Conservation (phyloP, 2,329 filamentous ascomycete species). For the Fusarium pseudocircinatum region DNA sequence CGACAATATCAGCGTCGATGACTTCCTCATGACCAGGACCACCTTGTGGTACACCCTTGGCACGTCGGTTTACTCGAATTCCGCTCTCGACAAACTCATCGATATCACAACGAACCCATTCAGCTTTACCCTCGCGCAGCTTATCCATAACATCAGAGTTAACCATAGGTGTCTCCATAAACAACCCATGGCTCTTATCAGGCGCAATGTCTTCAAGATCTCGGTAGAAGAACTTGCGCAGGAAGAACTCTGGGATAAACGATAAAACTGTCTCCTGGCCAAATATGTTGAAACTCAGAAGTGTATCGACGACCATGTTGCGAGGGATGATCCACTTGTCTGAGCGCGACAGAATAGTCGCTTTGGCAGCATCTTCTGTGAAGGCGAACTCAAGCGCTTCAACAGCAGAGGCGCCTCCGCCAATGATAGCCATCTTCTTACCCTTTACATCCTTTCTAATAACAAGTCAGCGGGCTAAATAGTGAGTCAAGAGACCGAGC, state of each 20-base stretch:
- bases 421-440: constrained; percentile 80
- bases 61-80: constrained; percentile 76
- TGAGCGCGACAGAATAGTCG: constrained; percentile 77
- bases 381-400: constrained; percentile 85
- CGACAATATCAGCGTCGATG: constrained; percentile 78
- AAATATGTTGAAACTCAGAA: constrained; percentile 81
- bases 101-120: constrained; percentile 86
- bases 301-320: constrained; percentile 76
- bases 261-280: constrained; percentile 80
- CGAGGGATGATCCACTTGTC: constrained; percentile 91
- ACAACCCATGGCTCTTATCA: constrained; percentile 70
- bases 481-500: fast-evolving
- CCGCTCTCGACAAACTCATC: constrained; percentile 70
- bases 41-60: constrained; percentile 77
- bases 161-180: constrained; percentile 87
- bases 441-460: constrained; percentile 71
- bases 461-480: constrained; percentile 27
- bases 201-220: constrained; percentile 81
- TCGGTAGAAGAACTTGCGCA: constrained; percentile 83
- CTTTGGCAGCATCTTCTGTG: constrained; percentile 71
- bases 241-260: constrained; percentile 79
- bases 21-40: constrained; percentile 75
- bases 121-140: constrained; percentile 74
- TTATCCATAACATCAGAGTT: constrained; percentile 83
- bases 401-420: constrained; percentile 82